Evolutionary conservation across 129 eudicot genomes (phyloP).

Genomic region (Flaveria trinervia): DNA sequence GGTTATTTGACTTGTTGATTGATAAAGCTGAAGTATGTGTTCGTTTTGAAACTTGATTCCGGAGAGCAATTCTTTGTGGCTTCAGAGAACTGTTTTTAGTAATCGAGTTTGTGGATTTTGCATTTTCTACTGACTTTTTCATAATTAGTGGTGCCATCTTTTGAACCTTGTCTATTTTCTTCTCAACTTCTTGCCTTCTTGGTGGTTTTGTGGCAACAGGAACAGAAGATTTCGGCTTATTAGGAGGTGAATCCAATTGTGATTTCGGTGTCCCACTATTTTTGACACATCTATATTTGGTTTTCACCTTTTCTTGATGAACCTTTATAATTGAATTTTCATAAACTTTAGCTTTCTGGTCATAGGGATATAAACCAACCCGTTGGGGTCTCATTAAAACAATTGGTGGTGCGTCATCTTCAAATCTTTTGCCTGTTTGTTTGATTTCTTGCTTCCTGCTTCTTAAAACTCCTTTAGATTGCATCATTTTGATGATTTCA

Average conservation of each 20-base stretch:
- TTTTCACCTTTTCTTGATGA: constrained; percentile 42
- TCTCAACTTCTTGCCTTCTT: constrained; percentile 49
- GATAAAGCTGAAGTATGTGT: constrained; percentile 23
- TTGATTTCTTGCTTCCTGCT: constrained; percentile 32
- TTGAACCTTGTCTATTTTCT: constrained; percentile 49
- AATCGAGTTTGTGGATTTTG: constrained; percentile 40
- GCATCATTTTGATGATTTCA: constrained; percentile 54
- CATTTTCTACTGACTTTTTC: constrained; percentile 41
- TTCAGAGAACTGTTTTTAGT: constrained; percentile 29
- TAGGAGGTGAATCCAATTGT: constrained; percentile 8
- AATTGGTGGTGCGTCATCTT: constrained; percentile 55
- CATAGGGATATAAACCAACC: constrained; percentile 29
- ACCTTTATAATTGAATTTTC: constrained; percentile 38
- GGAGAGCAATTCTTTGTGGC: constrained; percentile 27
- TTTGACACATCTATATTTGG: constrained; percentile 29
- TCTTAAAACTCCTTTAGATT: constrained; percentile 51
- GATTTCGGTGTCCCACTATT: constrained; percentile 35
- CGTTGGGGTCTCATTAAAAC: constrained; percentile 65
- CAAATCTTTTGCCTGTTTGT: constrained; percentile 23
- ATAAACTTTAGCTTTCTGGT: constrained; percentile 25
- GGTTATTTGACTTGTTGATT: constrained; percentile 33
- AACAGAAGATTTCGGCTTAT: constrained; percentile 44
- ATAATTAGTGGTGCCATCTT: constrained; percentile 36
- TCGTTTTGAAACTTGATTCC: constrained; percentile 22
- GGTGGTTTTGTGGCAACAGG: constrained; percentile 35